phyloP scores from a whole-genome alignment of 352 stramenopile species.

The Pythium rhizo-oryzae region DNA sequence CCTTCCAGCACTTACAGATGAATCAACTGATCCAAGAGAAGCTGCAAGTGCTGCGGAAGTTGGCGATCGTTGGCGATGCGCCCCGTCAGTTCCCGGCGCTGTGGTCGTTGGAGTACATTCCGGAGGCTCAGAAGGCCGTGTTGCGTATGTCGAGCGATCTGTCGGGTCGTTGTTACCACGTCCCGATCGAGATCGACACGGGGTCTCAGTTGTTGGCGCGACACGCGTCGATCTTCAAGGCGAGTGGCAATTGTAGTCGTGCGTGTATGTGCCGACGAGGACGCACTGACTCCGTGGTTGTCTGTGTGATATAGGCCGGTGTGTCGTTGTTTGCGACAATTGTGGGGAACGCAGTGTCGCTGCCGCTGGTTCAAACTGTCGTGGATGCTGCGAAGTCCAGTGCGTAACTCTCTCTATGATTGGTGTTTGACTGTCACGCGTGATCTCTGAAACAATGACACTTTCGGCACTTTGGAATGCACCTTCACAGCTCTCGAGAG shows the following conservation, averaged over 20 bases:
- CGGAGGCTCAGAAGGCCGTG: not conserved
- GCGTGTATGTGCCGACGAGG: too few relatives aligned
- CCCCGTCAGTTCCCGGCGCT: conserved; percentile 22
- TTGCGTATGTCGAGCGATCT: conserved; percentile 20
- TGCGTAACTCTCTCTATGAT: too few relatives aligned
- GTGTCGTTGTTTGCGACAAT: conserved; percentile 13
- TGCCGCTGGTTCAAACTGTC: conserved; percentile 1
- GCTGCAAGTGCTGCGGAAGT: not conserved
- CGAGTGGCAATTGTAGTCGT: not conserved
- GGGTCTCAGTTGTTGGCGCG: not conserved
- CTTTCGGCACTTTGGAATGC: too few relatives aligned
- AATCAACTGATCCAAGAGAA: conserved; percentile 13
- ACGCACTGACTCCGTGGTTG: too few relatives aligned
- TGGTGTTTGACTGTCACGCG: too few relatives aligned
- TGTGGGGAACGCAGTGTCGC: conserved; percentile 2
- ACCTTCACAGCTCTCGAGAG: not conserved
- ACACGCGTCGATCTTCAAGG: conserved; percentile 8
- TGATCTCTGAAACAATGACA: too few relatives aligned
- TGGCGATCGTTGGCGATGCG: conserved; percentile 1
- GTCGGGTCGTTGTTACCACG: conserved; percentile 19
- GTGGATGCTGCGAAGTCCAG: conserved; percentile 3
- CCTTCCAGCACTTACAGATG: conserved; percentile 17
- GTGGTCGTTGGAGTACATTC: conserved; percentile 7
- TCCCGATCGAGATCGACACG: conserved; percentile 22
- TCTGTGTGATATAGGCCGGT: conserved; percentile 2